Evolutionary conservation across 2,329 filamentous ascomycete species (phyloP), one percentile per base, ranked within the genome.

Genomic region (Aureobasidium sp.): DNA sequence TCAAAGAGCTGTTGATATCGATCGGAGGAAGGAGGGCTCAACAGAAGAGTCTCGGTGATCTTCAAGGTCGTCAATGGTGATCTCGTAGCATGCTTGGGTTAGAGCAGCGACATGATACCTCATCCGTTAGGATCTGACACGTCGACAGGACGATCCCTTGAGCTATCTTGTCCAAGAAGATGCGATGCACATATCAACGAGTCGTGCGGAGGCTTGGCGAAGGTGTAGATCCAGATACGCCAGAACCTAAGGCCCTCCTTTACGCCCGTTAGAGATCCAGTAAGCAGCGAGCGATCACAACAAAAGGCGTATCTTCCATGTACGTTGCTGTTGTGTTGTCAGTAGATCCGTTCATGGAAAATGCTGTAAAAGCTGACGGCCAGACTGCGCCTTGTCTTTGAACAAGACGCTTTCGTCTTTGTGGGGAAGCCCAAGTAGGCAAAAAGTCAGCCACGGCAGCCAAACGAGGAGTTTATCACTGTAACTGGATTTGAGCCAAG

Each of bases 321-420:
- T 22, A 15, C n/a, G 3, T 34, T 36, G 17, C 5, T 44, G 15
- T 34, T 56, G 52, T 17, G 52, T n/a, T 57, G 48, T 55, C 52
- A 44, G 31, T 34, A 34, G 20, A 44, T 44, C 25, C 15, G 17
- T 27, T 15, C 2, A 17, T 27, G n/a, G 20, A 36, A n/a, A 27
- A 27, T 45, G 31, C 31, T 29, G 9, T 11, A 39, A 15, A 9
- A 15, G 15, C 22, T 29, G 31, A 37, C 12, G 55, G 41, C 55
- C n/a, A 48, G 55, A 48, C 55, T 58, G 20, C 31, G 55, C 55
- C 55, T 7, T 58, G 55, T 58, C 55, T 58, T 39, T 15, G 53
- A 57, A 1, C 39, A 34, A 12, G 20, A 55, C 53, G 53, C 41
- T 57, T 57, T 34, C 29, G 53, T 57, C 53, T 45, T 29, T 58